A percentile compares a stretch with the other conserved stretches of the same genome.
These are phyloP conservation scores for Pontederia crassipes DNA, from an alignment of 176 grass and related monocot genomes.

Conservation along the genomic window DNA sequence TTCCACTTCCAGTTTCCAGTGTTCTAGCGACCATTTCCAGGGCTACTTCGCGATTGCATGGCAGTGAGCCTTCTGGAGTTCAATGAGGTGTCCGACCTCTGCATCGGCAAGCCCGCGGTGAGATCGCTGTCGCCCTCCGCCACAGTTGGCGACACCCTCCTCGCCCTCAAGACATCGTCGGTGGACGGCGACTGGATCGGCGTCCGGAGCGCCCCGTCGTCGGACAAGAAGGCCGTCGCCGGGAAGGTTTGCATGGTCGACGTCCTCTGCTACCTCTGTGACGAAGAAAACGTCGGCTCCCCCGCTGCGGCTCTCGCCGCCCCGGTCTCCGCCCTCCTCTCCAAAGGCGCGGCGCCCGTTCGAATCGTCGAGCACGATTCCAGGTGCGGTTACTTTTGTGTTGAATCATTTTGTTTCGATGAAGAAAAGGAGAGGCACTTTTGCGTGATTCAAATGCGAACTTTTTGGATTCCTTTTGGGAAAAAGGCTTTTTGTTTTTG, in stretches of 20 bases:
- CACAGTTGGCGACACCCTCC: conserved; percentile 29
- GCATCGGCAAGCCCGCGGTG: conserved; percentile 69
- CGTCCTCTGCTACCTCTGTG: conserved; percentile 60
- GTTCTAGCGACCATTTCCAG: too few species aligned
- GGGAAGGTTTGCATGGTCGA: conserved; percentile 49
- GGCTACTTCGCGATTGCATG: conserved; percentile 22
- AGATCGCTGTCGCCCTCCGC: conserved; percentile 30
- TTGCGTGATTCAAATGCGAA: too few species aligned
- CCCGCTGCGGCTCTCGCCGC: conserved; percentile 31
- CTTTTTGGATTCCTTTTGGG: background rate
- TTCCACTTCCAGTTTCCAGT: too few species aligned
- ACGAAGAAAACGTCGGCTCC: conserved; percentile 22
- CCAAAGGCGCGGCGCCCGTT: conserved; percentile 16
- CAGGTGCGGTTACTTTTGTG: conserved; percentile 19
- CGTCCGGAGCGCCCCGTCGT: conserved; percentile 24
- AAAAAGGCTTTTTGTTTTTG: background rate
- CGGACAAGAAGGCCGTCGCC: background rate
- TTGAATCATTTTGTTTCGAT: background rate
- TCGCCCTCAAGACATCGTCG: conserved; percentile 13
- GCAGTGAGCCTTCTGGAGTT: conserved; percentile 23
- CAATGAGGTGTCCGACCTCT: conserved; percentile 59
- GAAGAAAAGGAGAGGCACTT: too few species aligned
- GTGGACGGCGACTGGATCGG: conserved; percentile 21
- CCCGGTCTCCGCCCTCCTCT: conserved; percentile 36
- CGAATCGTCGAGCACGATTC: conserved; percentile 32